Conservation (phyloP, 805 yeast genomes). For the Huiozyma naganishii region DNA sequence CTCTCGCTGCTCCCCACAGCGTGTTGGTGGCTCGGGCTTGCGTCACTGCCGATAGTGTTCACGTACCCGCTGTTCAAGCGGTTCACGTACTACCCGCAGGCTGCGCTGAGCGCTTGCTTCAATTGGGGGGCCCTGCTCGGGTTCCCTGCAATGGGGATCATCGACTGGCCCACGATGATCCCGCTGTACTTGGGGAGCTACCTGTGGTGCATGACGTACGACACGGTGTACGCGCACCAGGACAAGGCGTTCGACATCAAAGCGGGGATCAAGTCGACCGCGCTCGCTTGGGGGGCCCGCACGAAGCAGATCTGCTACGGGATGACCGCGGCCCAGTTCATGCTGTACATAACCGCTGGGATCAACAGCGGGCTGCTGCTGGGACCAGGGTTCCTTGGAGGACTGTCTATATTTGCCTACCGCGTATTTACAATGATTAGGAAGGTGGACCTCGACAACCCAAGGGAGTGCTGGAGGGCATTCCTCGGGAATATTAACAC, state of each 20-base stretch:
- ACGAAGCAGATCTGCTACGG: slow-evolving; percentile 61
- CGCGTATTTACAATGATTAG: slow-evolving; percentile 60
- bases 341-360: slow-evolving; percentile 58
- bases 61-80: slow-evolving; percentile 90
- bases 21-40: slow-evolving; percentile 75
- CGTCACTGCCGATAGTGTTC: slow-evolving; percentile 67
- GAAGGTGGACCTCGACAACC: slow-evolving; percentile 68
- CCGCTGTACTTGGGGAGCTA: slow-evolving; percentile 70
- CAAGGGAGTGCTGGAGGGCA: slow-evolving; percentile 71
- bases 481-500: slow-evolving; percentile 71
- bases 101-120: slow-evolving; percentile 67
- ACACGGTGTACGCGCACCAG: slow-evolving; percentile 95
- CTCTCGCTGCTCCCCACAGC: slow-evolving; percentile 64
- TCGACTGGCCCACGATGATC: slow-evolving; percentile 64
- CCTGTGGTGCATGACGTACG: slow-evolving; percentile 92
- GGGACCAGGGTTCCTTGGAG: slow-evolving; percentile 77
- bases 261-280: slow-evolving; percentile 93
- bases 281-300: slow-evolving; percentile 78
- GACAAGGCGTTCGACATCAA: slow-evolving; percentile 79
- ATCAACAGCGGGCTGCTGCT: slow-evolving; percentile 47
- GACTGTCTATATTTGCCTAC: slow-evolving; percentile 56
- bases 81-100: slow-evolving; percentile 93
- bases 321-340: slow-evolving; percentile 58
- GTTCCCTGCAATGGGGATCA: slow-evolving; percentile 89
- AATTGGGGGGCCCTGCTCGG: slow-evolving; percentile 94